These are phyloP conservation scores for Solanum tacnaense DNA, from an alignment of 257 asterid genomes.

Conservation along the genomic window DNA sequence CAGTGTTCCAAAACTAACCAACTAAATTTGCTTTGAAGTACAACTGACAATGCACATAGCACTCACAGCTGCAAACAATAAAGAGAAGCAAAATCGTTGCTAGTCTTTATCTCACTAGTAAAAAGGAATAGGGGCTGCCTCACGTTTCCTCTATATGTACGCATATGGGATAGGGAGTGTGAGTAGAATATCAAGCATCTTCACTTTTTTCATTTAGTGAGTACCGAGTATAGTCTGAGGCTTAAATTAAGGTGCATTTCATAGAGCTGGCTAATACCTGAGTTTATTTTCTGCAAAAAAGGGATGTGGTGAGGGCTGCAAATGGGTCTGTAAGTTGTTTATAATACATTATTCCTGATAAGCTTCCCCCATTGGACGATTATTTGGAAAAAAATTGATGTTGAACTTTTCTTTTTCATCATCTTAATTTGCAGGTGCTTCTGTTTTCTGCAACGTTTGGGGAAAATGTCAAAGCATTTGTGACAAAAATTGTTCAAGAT, in stretches of 20 bases:
- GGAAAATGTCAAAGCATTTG: slow-evolving; percentile 68
- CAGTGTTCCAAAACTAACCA: background rate
- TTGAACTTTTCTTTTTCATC: background rate
- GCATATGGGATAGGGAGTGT: background rate
- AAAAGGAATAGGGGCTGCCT: background rate
- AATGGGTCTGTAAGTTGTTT: background rate
- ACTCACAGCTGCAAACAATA: background rate
- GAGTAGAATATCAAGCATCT: background rate
- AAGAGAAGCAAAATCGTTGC: background rate
- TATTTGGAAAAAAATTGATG: background rate
- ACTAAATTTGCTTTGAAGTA: background rate
- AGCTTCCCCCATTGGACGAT: background rate
- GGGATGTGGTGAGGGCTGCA: background rate
- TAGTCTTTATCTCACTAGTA: background rate
- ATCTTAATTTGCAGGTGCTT: slow-evolving; percentile 25
- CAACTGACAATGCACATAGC: background rate
- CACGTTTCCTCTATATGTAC: background rate
- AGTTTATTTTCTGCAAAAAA: background rate
- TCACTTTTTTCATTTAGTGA: background rate
- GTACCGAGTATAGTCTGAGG: background rate
- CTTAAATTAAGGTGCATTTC: background rate
- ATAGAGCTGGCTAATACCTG: background rate
- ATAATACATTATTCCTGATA: background rate
- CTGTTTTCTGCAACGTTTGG: slow-evolving; percentile 59
- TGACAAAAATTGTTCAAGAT: slow-evolving; percentile 26